Base-by-base conservation (phyloP, 2,329 filamentous ascomycete genomes). In the Xylariaceae sp. region DNA sequence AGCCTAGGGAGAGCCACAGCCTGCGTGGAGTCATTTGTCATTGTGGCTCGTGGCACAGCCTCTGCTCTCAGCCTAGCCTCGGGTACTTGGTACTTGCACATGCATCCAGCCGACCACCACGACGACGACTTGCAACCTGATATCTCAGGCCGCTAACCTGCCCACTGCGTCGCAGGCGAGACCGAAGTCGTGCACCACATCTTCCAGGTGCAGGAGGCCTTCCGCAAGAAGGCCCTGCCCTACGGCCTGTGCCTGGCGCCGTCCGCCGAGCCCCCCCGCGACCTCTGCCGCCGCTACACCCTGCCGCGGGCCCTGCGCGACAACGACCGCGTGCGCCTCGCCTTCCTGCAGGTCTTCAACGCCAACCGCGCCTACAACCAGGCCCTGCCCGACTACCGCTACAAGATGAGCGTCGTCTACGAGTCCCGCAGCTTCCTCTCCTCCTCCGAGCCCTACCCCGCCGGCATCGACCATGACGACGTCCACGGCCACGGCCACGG, bases 361-460 rank as follows among this genome's bases (percentile, higher is more conserved):
- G 12, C 31, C 16, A 46, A 41, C 17, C 42, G 47, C 0, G 13
- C 18, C 0, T 53, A 49, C n/a, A 57, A 55, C 35, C 46, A 36
- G 16, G 29, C 35, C 16, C 39, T 55, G 1, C 31, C 32, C 4
- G 32, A 28, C 9, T 55, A 53, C 28, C 25, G 12, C 7, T 51
- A 49, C 31, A 56, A 44, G 29, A 72, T 72, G 68, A 68, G 62
- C 43, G 66, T 74, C 46, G 68, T 67, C 25, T 74, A 68, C 48
- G 68, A 74, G 44, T 56, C 64, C 16, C 58, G 68, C 38, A 61
- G 55, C 44, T 68, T 72, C 39, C 60, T 70, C 24, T 60, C 69
- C 35, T 60, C 69, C 35, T 64, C 68, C 33, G 66, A 63, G 34
- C 51, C 57, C 14, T 72, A 72, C 37, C 61, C 68, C 7, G 61